phyloP scores from a whole-genome alignment of 2,329 filamentous ascomycete species.

The Aspergillus japonicus region DNA sequence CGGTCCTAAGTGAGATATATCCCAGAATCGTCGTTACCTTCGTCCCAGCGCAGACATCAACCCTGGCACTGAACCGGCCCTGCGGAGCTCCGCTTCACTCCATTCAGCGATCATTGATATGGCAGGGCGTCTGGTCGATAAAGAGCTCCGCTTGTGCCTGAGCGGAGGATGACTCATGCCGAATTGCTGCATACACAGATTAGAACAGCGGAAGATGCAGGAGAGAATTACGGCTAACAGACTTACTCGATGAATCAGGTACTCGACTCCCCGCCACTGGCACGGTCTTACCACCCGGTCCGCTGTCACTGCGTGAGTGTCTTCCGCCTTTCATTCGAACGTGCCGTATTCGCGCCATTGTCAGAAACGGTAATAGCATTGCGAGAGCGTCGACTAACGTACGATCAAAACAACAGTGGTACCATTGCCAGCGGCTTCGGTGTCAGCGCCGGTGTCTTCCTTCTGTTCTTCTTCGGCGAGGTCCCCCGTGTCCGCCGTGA shows the following conservation, averaged over 20 bases:
- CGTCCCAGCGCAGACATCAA: background rate
- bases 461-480: conserved; percentile 64
- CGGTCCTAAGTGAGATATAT: conserved; percentile 54
- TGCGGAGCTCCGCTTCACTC: background rate
- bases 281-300: conserved; percentile 49
- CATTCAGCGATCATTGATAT: background rate
- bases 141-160: background rate
- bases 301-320: conserved; percentile 49
- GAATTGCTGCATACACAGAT: background rate
- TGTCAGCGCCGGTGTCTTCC: conserved; percentile 57
- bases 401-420: conserved; percentile 34
- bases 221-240: conserved; percentile 20
- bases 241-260: conserved; percentile 38
- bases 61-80: background rate
- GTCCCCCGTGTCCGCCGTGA: conserved; percentile 62
- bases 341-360: background rate
- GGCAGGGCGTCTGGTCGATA: background rate
- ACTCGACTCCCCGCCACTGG: conserved; percentile 50
- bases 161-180: background rate
- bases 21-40: background rate
- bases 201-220: background rate
- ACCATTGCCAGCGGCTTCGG: conserved; percentile 56
- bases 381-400: background rate
- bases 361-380: background rate
- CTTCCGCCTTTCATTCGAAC: background rate